These are phyloP conservation scores for Nicotiana paniculata DNA, from an alignment of 257 asterid species.

Conservation along the genomic window DNA sequence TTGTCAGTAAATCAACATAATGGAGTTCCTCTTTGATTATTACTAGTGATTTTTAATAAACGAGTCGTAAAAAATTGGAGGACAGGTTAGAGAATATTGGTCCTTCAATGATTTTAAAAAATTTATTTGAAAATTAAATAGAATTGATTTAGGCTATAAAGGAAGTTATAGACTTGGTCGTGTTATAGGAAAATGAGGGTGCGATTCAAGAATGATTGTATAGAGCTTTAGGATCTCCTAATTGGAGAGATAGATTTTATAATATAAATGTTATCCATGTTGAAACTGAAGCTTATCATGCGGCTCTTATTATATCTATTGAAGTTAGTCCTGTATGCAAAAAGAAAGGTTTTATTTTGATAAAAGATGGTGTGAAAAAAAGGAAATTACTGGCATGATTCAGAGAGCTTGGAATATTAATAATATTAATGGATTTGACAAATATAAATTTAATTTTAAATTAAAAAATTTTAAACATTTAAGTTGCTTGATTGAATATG, in stretches of 20 bases:
- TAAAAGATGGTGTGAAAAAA: neutral
- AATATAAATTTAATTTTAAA: too few relatives aligned
- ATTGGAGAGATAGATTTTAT: neutral
- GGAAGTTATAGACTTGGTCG: neutral
- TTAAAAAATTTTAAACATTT: too few relatives aligned
- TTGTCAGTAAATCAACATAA: neutral
- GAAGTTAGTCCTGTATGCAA: neutral
- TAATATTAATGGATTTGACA: neutral
- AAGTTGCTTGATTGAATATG: neutral
- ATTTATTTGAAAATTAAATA: too few relatives aligned
- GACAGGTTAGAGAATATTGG: neutral
- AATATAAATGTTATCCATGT: neutral
- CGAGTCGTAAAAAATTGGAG: neutral
- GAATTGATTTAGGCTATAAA: neutral
- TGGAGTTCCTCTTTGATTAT: neutral
- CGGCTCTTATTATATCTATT: neutral
- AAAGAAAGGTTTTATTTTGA: neutral
- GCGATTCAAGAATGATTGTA: neutral
- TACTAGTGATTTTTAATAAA: neutral
- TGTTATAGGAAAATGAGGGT: neutral
- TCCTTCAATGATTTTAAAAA: neutral
- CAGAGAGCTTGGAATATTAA: neutral
- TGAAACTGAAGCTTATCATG: neutral
- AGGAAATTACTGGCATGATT: neutral
- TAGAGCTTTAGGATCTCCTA: neutral